Base-by-base conservation (phyloP, 345 rosid genomes). In the Camelina laxa region DNA sequence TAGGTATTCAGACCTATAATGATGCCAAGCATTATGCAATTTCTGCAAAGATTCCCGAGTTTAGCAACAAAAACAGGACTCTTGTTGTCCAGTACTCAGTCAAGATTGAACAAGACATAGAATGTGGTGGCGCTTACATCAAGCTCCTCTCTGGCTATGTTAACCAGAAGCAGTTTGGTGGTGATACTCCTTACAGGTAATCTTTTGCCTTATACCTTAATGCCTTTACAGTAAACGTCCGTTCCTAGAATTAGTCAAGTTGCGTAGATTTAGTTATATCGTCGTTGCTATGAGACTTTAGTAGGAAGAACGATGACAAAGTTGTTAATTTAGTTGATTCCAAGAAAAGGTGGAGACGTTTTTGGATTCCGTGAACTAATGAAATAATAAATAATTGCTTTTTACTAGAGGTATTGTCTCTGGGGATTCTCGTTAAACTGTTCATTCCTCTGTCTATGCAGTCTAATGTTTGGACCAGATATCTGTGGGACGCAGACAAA, bases 391-490 rank as follows among this genome's bases (percentile, higher is more conserved):
- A n/a, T n/a, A n/a, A n/a, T n/a, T 42, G 36, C 30, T 15, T 64
- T 41, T 41, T 15, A 10, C 2, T 48, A 47, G 12, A 48, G 45
- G 68, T 74, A 48, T 16, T 56, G 36, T 42, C 9, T 63, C 30
- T 19, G 35, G 0, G 20, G 61, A 57, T 70, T 70, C 72, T 71
- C 24, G 49, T 21, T 30, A 45, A 1, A 44, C 9, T 44, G 50
- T 51, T 15, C 22, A 44, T 54, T 54, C 60, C 48, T 35, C 66
- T 10, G 45, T 22, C 60, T 67, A 35, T 86, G 86, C 92, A 94
- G 97, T 76, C 68, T 94, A 51, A 94, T 94, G 98, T 94, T 91
- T 79, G 98, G 98, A 76, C 98, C 98, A 58, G 98, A 94, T 83
- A 82, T 94, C 58, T 94, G 98, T 42, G 97, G 98, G 54, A 73